Conservation (phyloP, 805 yeast genomes). For the Peterozyma toletana region DNA sequence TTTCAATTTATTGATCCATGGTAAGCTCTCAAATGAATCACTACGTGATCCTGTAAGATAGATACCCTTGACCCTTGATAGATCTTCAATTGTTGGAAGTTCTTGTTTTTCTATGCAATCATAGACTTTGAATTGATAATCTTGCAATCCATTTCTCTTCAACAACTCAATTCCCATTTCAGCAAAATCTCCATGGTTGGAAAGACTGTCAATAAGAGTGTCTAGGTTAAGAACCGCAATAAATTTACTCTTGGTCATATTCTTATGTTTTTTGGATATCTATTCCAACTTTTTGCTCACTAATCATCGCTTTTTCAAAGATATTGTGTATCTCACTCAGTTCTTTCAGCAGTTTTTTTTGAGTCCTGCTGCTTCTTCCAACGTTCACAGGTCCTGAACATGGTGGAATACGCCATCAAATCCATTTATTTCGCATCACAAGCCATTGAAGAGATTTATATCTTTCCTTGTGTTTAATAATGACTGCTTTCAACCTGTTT, state of each 20-base stretch:
- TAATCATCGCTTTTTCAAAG: neutral
- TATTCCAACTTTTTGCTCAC: neutral
- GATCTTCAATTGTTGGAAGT: constrained; percentile 19
- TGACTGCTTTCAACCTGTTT: too few species aligned
- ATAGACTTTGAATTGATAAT: constrained; percentile 15
- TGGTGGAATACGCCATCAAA: too few species aligned
- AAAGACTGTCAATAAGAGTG: constrained; percentile 22
- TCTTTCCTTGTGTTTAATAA: too few species aligned
- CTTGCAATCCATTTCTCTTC: constrained; percentile 11
- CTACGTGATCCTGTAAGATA: constrained; percentile 46
- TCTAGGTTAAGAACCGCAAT: constrained; percentile 35
- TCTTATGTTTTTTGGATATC: neutral
- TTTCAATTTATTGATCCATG: constrained; percentile 35
- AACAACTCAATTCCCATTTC: constrained; percentile 34
- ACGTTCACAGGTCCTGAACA: too few species aligned
- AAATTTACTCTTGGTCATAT: constrained; percentile 13
- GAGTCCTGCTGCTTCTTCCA: too few species aligned
- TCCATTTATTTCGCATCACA: too few species aligned
- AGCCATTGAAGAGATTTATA: too few species aligned
- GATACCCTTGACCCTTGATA: constrained; percentile 28
- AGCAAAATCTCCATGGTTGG: constrained; percentile 45
- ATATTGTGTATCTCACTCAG: neutral
- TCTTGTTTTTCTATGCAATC: constrained; percentile 10
- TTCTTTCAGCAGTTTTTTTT: neutral
- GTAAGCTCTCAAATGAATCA: constrained; percentile 34